These are phyloP conservation scores for Dothideomycetes sp. DNA, from an alignment of 2,329 filamentous ascomycete genomes.

Conservation along the genomic window DNA sequence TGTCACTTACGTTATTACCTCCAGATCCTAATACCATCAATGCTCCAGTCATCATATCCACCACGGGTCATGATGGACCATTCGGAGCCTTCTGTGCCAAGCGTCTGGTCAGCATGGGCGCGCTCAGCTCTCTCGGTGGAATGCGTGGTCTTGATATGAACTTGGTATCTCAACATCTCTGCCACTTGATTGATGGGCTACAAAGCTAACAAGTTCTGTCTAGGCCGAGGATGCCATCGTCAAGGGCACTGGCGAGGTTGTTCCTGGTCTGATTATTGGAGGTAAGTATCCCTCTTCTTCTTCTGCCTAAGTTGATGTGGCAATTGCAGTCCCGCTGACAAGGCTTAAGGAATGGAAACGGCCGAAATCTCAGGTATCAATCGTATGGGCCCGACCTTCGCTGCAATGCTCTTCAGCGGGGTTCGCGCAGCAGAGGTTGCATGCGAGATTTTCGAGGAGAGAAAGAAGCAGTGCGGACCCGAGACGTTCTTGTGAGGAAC, in stretches of 20 bases:
- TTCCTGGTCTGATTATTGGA: conserved; percentile 81
- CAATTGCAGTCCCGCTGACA: no score
- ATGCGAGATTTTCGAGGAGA: conserved; percentile 62
- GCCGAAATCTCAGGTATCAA: conserved; percentile 80
- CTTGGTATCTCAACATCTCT: no score
- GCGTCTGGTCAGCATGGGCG: conserved; percentile 79
- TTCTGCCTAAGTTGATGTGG: no score
- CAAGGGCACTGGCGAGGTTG: conserved; percentile 78
- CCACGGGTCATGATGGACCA: conserved; percentile 81
- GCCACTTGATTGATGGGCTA: no score
- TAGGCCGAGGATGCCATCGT: conserved; percentile 93
- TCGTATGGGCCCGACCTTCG: conserved; percentile 83
- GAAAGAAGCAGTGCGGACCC: conserved; percentile 59
- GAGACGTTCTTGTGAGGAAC: no score
- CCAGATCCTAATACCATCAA: conserved; percentile 98
- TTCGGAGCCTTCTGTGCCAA: conserved; percentile 89
- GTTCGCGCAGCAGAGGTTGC: conserved; percentile 89
- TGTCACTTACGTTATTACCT: no score
- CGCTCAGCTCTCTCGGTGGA: conserved; percentile 71
- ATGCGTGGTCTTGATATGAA: conserved; percentile 96
- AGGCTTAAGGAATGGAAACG: conserved; percentile 93
- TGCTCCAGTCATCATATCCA: conserved; percentile 76
- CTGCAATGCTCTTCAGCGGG: conserved; percentile 77
- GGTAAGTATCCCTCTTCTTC: no score
- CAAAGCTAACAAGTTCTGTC: no score